phyloP scores from a whole-genome alignment of 2,329 filamentous ascomycete species.

The Emergomyces africanus region DNA sequence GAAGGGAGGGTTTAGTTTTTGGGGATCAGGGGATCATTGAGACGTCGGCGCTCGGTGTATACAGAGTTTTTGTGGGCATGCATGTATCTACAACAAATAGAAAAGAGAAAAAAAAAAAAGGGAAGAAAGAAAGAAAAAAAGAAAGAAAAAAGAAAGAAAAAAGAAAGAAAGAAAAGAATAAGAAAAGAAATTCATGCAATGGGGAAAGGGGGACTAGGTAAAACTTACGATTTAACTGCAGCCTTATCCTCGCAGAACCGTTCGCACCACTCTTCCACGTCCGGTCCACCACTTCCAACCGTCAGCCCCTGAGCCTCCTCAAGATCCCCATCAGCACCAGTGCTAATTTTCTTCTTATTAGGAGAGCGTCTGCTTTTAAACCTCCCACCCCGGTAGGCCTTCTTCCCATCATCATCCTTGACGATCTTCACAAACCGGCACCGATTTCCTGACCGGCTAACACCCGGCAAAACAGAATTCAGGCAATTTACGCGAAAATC shows the following conservation, averaged over 20 bases:
- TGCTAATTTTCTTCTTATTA: slow-evolving; percentile 1
- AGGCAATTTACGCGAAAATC: slow-evolving; percentile 18
- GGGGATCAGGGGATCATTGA: not conserved
- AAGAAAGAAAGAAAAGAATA: no score
- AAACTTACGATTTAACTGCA: slow-evolving; percentile 24
- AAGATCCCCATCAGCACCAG: slow-evolving; percentile 3
- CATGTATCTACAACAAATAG: no score
- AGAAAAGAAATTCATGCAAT: no score
- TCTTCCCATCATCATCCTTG: slow-evolving; percentile 14
- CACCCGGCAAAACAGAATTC: slow-evolving; percentile 12
- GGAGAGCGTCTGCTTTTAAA: slow-evolving; percentile 8
- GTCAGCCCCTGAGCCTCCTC: slow-evolving; percentile 8
- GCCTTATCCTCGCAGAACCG: slow-evolving; percentile 25
- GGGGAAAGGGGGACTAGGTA: not conserved
- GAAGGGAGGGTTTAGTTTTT: slow-evolving; percentile 8
- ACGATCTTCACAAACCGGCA: slow-evolving; percentile 9
- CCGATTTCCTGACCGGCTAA: not conserved
- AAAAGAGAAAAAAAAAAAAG: no score
- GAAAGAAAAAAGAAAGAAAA: no score
- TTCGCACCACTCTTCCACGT: slow-evolving; percentile 20
- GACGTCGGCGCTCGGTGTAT: not conserved
- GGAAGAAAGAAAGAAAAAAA: no score
- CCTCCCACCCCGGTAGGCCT: slow-evolving; percentile 18
- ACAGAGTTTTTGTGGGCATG: not conserved
- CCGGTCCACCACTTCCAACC: slow-evolving; percentile 11